A percentile compares a stretch with the other conserved stretches of the same genome.
These are phyloP conservation scores for Blastomyces emzantsi DNA, from an alignment of 2,329 filamentous ascomycete genomes.

Conservation along the genomic window DNA sequence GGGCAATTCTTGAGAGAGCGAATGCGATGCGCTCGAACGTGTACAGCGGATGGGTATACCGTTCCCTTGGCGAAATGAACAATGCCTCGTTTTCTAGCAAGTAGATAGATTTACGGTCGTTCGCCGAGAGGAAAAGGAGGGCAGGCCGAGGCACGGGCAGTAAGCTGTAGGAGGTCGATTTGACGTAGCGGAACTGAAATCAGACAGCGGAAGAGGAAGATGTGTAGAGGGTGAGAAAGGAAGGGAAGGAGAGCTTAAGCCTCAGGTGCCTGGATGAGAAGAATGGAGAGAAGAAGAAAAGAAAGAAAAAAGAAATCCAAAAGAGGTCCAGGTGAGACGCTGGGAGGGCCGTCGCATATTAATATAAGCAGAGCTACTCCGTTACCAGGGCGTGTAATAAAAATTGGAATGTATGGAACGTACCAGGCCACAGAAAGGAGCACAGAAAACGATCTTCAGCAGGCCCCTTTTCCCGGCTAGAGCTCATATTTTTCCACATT, in stretches of 20 bases:
- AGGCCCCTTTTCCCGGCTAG: slow-evolving; percentile 7
- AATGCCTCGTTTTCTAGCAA: background rate
- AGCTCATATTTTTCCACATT: slow-evolving; percentile 1
- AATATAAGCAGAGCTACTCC: slow-evolving; percentile 3
- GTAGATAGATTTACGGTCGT: background rate
- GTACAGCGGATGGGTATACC: background rate
- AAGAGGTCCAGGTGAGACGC: slow-evolving; percentile 21
- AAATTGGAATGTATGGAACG: background rate
- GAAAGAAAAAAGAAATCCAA: slow-evolving; percentile 21
- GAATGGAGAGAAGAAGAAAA: slow-evolving; percentile 15
- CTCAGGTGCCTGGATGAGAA: slow-evolving; percentile 14
- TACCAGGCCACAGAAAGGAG: background rate
- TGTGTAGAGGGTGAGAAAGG: slow-evolving; percentile 12
- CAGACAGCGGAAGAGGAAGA: slow-evolving; percentile 5
- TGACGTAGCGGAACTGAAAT: slow-evolving; percentile 9
- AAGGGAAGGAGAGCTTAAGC: slow-evolving; percentile 16
- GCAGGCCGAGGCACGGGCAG: slow-evolving; percentile 20
- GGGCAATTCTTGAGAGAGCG: background rate
- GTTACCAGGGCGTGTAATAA: slow-evolving; percentile 2
- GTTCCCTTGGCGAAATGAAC: background rate
- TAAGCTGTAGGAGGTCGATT: slow-evolving; percentile 17
- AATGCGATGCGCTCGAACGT: background rate
- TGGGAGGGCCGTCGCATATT: slow-evolving; percentile 28
- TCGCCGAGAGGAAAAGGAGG: slow-evolving; percentile 6
- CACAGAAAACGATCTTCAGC: slow-evolving; percentile 2